Percentiles rank a stretch among this genome's conserved stretches.
phyloP scores from a whole-genome alignment of 2,329 filamentous ascomycete species.

The Paraphaeosphaeria minitans region DNA sequence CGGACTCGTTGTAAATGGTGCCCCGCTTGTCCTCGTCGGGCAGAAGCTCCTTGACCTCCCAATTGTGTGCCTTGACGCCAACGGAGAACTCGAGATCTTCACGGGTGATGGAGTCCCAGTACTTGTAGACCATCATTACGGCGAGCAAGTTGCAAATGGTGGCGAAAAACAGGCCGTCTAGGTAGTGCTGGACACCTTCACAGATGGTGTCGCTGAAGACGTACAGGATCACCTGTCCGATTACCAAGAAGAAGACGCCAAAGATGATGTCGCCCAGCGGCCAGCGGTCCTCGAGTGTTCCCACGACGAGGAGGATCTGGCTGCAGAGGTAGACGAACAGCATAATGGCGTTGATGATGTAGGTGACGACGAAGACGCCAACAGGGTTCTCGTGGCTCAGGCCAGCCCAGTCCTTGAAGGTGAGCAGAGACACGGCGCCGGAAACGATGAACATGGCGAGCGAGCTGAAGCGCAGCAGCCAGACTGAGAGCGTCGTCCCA shows the following conservation, averaged over 20 bases:
- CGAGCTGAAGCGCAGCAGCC: conserved; percentile 83
- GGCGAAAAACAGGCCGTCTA: conserved; percentile 93
- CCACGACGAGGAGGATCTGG: conserved; percentile 85
- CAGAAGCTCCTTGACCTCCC: conserved; percentile 90
- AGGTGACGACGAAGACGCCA: conserved; percentile 88
- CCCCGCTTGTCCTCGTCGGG: conserved; percentile 80
- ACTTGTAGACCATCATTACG: conserved; percentile 99
- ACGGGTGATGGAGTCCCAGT: conserved; percentile 98
- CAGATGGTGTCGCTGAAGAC: conserved; percentile 87
- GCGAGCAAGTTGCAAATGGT: conserved; percentile 91
- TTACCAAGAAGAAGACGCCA: conserved; percentile 87
- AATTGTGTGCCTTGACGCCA: conserved; percentile 92
- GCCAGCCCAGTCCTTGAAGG: conserved; percentile 90
- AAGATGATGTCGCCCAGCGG: conserved; percentile 90
- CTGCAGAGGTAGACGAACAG: conserved; percentile 83
- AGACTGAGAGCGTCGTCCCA: conserved; percentile 89
- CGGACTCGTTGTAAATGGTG: conserved; percentile 73
- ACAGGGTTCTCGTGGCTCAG: conserved; percentile 83
- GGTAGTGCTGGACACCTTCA: conserved; percentile 81
- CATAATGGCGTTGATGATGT: conserved; percentile 87
- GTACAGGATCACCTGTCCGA: conserved; percentile 91
- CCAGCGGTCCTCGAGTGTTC: conserved; percentile 94
- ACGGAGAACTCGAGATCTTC: conserved; percentile 99
- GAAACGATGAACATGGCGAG: conserved; percentile 82
- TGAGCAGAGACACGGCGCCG: conserved; percentile 85